These are phyloP conservation scores for Rusavskia elegans DNA, from an alignment of 495 filamentous ascomycete genomes.

Conservation along the genomic window DNA sequence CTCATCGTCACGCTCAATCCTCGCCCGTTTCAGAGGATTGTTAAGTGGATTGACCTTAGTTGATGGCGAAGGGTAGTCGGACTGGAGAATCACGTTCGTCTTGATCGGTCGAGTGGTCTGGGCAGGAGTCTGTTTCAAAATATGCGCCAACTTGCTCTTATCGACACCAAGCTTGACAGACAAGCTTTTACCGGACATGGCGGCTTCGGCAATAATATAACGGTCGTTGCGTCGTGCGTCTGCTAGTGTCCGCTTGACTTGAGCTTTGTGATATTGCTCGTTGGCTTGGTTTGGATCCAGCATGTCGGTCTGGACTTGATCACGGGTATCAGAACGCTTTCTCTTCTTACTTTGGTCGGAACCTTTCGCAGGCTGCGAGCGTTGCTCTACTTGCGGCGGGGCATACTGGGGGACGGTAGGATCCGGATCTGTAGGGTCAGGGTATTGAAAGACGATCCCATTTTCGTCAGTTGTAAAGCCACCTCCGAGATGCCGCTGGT, in stretches of 20 bases:
- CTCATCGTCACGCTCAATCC: constrained; percentile 9
- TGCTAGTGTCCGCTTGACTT: constrained; percentile 6
- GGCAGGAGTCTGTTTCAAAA: not conserved
- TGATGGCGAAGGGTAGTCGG: constrained; percentile 8
- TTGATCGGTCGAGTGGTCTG: not conserved
- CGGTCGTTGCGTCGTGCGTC: constrained; percentile 12
- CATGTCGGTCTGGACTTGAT: not conserved
- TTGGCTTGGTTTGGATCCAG: constrained; percentile 1
- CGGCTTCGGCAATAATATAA: constrained; percentile 12
- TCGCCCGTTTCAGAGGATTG: not conserved
- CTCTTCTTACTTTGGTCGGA: constrained; percentile 5
- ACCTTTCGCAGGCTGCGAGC: constrained; percentile 5
- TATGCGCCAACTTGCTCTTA: constrained; percentile 3
- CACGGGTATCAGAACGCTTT: constrained; percentile 1
- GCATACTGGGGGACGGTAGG: constrained; percentile 7
- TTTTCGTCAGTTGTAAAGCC: constrained; percentile 5
- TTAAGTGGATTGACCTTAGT: not conserved
- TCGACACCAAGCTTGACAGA: constrained; percentile 10
- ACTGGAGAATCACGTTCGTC: constrained; percentile 4
- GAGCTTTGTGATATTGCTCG: constrained; percentile 5
- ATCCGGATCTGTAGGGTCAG: constrained; percentile 16
- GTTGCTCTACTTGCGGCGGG: not conserved
- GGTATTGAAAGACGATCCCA: constrained; percentile 12
- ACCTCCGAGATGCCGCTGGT: constrained; percentile 8
- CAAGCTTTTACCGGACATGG: constrained; percentile 11